Percentiles rank a stretch among this genome's conserved stretches.
Conservation (phyloP, 73 alveolate genomes). For the Paraurostyla sp. region DNA sequence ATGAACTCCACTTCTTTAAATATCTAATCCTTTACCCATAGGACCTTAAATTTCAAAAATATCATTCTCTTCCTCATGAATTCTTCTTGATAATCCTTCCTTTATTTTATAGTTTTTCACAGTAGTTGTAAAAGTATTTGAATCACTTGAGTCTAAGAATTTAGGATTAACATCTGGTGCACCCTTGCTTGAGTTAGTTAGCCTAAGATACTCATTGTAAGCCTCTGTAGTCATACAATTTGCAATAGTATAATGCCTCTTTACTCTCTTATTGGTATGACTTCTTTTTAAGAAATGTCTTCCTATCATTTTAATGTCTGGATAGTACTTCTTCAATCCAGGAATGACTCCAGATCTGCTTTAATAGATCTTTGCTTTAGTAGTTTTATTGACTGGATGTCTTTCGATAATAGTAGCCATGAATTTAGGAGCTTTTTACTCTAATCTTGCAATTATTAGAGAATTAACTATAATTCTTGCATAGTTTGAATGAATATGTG, state of each 20-base stretch:
- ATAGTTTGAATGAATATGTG: constrained; percentile 18
- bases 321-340: constrained; percentile 4
- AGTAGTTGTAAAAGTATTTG: background rate
- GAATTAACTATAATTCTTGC: constrained; percentile 24
- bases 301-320: constrained; percentile 36
- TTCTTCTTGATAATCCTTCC: background rate
- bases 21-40: constrained; percentile 68
- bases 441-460: constrained; percentile 14
- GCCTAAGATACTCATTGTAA: background rate
- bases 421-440: background rate
- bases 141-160: background rate
- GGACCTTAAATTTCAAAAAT: constrained; percentile 64
- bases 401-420: background rate
- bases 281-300: constrained; percentile 53
- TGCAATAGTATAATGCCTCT: constrained; percentile 57
- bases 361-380: background rate
- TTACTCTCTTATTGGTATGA: background rate
- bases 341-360: background rate
- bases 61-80: background rate
- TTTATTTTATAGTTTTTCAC: background rate
- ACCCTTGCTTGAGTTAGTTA: background rate
- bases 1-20: constrained; percentile 40
- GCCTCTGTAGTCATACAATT: constrained; percentile 37
- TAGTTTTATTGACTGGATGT: background rate
- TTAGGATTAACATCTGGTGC: background rate